A percentile compares a stretch with the other conserved stretches of the same genome.
These are phyloP conservation scores for Termitomyces sp. DNA, from an alignment of 1,284 basidiomycete species.

Conservation along the genomic window DNA sequence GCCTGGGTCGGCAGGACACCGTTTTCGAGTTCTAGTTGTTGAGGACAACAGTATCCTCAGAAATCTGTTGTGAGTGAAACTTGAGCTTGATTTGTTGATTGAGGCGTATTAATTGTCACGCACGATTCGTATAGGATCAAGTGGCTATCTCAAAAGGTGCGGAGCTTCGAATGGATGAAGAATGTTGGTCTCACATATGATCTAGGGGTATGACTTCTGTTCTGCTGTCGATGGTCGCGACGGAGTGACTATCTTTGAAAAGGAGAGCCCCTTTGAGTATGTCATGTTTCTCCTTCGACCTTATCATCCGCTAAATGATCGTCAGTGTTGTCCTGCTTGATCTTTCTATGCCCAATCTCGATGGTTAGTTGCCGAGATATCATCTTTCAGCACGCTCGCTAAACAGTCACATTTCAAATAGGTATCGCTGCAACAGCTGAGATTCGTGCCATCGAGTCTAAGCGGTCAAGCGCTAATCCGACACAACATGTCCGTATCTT, in stretches of 20 bases:
- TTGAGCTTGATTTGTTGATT: neutral
- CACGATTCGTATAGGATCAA: slow-evolving; percentile 48
- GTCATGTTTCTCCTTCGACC: slow-evolving; percentile 24
- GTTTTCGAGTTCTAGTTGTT: slow-evolving; percentile 69
- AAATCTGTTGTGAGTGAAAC: slow-evolving; percentile 54
- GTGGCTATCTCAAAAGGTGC: slow-evolving; percentile 73
- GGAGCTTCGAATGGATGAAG: neutral
- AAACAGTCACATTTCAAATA: slow-evolving; percentile 20
- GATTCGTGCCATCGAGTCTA: slow-evolving; percentile 77
- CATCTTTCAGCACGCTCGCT: slow-evolving; percentile 1
- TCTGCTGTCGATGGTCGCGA: slow-evolving; percentile 83
- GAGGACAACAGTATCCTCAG: slow-evolving; percentile 81
- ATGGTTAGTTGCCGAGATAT: slow-evolving; percentile 44
- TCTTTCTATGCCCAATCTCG: slow-evolving; percentile 89
- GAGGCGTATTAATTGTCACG: neutral
- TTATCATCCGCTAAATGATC: slow-evolving; percentile 3
- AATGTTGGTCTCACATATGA: neutral
- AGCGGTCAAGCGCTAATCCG: slow-evolving; percentile 29
- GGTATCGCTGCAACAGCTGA: slow-evolving; percentile 79
- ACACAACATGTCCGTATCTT: slow-evolving; percentile 60
- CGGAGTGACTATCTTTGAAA: slow-evolving; percentile 74
- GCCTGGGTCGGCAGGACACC: slow-evolving; percentile 33
- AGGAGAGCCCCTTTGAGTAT: slow-evolving; percentile 72
- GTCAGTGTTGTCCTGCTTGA: slow-evolving; percentile 80
- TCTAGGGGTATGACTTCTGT: slow-evolving; percentile 69